These are phyloP conservation scores for Aureobasidium namibiae DNA, from an alignment of 2,329 filamentous ascomycete genomes.

Conservation along the genomic window DNA sequence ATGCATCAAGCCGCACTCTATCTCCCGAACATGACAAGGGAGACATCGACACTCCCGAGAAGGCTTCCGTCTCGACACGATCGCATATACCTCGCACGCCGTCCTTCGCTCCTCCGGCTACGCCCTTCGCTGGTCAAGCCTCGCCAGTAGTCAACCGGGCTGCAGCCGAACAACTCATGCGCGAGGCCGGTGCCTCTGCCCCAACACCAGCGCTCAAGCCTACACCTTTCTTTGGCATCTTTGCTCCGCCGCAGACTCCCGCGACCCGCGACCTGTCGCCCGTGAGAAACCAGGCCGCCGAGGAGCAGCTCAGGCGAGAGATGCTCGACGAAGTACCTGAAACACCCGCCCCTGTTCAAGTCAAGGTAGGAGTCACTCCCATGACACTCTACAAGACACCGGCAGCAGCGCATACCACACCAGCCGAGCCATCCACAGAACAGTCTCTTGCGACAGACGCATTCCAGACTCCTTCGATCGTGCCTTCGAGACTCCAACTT, in stretches of 20 bases:
- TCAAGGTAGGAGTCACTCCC: not conserved
- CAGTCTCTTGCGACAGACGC: not conserved
- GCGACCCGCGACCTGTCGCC: not conserved
- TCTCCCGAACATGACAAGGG: constrained; percentile 1
- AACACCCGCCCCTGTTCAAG: not conserved
- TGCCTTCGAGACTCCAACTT: not conserved
- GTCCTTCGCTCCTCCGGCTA: not conserved
- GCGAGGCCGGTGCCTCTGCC: constrained; percentile 5
- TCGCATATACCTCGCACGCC: not conserved
- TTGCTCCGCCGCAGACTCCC: not conserved
- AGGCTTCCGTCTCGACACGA: not conserved
- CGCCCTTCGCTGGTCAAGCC: not conserved
- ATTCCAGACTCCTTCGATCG: not conserved
- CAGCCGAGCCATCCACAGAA: not conserved
- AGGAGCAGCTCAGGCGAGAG: not conserved
- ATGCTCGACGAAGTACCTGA: constrained; percentile 2
- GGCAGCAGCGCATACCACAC: not conserved
- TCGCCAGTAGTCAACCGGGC: constrained; percentile 3
- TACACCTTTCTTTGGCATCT: constrained; percentile 9
- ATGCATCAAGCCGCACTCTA: constrained; percentile 9
- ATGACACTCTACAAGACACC: constrained; percentile 7
- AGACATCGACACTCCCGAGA: not conserved
- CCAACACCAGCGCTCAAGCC: not conserved
- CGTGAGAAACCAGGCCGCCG: not conserved
- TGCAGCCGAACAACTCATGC: not conserved